phyloP scores from a whole-genome alignment of 768 basidiomycete species.

The Suillus lakei region DNA sequence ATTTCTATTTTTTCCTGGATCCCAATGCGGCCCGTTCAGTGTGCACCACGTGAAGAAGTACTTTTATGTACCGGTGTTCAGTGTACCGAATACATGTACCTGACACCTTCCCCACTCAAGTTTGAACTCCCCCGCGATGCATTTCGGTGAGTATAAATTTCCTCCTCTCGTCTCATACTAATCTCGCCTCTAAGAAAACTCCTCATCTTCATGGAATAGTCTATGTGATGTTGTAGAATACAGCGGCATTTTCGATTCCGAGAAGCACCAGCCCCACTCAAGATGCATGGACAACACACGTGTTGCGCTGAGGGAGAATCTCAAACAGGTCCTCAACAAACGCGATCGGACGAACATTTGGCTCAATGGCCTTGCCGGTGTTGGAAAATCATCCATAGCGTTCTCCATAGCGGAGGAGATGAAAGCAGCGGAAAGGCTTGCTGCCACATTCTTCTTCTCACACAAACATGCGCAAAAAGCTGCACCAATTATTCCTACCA shows the following conservation, averaged over 20 bases:
- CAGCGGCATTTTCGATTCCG: background rate
- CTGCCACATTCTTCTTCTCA: slow-evolving; percentile 21
- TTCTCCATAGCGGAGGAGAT: background rate
- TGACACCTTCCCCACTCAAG: background rate
- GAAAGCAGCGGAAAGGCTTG: slow-evolving; percentile 13
- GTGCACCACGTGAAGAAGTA: no score
- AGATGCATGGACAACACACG: background rate
- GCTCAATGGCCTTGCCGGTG: background rate
- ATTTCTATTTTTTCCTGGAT: no score
- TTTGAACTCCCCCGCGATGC: background rate
- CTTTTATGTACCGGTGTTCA: no score
- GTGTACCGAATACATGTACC: no score
- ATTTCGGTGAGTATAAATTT: background rate
- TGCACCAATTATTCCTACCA: slow-evolving; percentile 15
- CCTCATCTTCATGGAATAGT: background rate
- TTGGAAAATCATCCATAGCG: background rate
- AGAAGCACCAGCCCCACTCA: background rate
- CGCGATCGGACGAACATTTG: background rate
- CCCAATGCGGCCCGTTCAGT: no score
- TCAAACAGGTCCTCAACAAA: background rate
- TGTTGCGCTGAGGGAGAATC: background rate
- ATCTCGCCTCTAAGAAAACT: background rate
- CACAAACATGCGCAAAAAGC: slow-evolving; percentile 10
- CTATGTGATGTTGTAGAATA: background rate
- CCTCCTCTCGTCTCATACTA: background rate